phyloP scores from a whole-genome alignment of 352 stramenopile species.

The Phytophthora boehmeriae region DNA sequence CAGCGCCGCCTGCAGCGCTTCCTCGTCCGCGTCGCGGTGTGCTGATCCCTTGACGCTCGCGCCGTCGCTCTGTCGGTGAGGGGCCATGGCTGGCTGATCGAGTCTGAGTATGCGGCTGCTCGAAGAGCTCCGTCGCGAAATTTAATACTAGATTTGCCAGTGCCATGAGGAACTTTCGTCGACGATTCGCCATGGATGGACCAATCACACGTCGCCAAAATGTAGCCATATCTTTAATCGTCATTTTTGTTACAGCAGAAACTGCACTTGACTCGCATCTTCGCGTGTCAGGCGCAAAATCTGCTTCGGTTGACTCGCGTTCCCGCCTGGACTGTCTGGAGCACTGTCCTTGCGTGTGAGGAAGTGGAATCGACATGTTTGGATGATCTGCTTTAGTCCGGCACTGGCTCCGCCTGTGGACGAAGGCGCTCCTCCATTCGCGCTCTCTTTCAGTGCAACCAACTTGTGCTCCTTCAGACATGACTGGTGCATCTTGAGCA shows the following conservation, averaged over 20 bases:
- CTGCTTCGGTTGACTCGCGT: conserved; percentile 44
- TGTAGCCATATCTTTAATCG: not conserved
- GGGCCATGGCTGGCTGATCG: conserved; percentile 16
- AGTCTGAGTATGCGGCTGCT: conserved; percentile 12
- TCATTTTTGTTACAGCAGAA: conserved; percentile 50
- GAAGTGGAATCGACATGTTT: conserved; percentile 86
- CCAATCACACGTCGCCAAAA: not conserved
- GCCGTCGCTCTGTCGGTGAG: conserved; percentile 14
- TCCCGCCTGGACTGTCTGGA: conserved; percentile 8
- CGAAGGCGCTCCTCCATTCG: conserved; percentile 42
- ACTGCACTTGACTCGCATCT: conserved; percentile 85
- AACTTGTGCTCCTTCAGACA: conserved; percentile 88
- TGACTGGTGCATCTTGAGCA: conserved; percentile 90
- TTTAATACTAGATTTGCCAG: conserved; percentile 4
- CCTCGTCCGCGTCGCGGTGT: conserved; percentile 70
- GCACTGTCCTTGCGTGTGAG: conserved; percentile 61
- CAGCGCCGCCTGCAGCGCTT: conserved; percentile 70
- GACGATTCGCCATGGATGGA: conserved; percentile 18
- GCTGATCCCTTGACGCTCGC: conserved; percentile 20
- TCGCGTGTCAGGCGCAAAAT: conserved; percentile 77
- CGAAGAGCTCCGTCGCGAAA: conserved; percentile 3
- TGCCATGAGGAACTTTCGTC: conserved; percentile 20
- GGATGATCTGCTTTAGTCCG: conserved; percentile 82
- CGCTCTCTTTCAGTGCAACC: conserved; percentile 45
- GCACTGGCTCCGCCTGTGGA: conserved; percentile 64